Percentiles rank a stretch among this genome's conserved stretches.
phyloP scores from a whole-genome alignment of 192 early-diverging fungal species.

The Coemansia sp. region DNA sequence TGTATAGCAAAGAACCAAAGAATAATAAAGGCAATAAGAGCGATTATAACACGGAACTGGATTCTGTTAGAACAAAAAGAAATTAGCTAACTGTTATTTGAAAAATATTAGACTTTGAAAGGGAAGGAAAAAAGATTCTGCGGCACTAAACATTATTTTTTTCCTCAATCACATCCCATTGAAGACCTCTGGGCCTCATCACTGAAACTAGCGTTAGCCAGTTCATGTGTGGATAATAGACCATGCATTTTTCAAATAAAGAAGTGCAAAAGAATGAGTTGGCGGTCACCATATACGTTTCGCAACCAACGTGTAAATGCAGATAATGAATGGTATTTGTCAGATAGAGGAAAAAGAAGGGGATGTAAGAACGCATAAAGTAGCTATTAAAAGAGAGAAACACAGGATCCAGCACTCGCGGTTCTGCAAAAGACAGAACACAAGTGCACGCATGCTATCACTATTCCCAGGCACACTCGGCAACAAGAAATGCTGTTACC shows the following conservation, averaged over 20 bases:
- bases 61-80: not conserved
- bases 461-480: too few relatives aligned
- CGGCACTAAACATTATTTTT: too few relatives aligned
- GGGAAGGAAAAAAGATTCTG: too few relatives aligned
- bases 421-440: not conserved
- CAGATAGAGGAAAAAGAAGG: not conserved
- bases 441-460: too few relatives aligned
- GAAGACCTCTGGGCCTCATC: too few relatives aligned
- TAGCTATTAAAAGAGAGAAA: not conserved
- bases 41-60: not conserved
- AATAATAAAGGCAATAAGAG: not conserved
- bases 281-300: too few relatives aligned
- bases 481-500: too few relatives aligned
- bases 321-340: constrained; percentile 1
- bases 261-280: not conserved
- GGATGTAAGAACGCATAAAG: not conserved
- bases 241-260: too few relatives aligned
- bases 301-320: not conserved
- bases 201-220: too few relatives aligned
- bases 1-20: too few relatives aligned
- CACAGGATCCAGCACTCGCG: not conserved
- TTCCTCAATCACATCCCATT: too few relatives aligned
- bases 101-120: not conserved
- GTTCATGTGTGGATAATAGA: too few relatives aligned
- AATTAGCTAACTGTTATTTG: not conserved